Evolutionary conservation across 208 protist genomes (phyloP).

Genomic region (Crithidia fasciculata): DNA sequence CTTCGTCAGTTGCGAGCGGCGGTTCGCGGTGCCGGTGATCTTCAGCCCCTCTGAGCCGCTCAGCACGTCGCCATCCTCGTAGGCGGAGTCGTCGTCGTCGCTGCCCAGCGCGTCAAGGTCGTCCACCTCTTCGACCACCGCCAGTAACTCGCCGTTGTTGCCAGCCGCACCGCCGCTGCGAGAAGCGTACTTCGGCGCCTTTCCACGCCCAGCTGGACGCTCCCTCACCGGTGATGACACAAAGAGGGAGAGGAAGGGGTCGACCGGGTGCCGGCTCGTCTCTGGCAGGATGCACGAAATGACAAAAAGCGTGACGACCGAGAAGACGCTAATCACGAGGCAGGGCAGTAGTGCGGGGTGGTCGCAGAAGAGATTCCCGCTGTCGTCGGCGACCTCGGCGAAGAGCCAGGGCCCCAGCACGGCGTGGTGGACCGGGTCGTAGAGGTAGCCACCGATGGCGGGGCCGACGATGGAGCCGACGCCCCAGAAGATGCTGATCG

Average conservation of each 20-base stretch:
- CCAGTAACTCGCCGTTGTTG: not conserved
- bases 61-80: constrained; percentile 5
- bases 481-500: constrained; percentile 93
- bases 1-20: not conserved
- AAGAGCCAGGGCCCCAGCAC: constrained; percentile 36
- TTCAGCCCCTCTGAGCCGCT: not conserved
- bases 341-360: constrained; percentile 63
- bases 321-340: constrained; percentile 32
- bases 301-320: constrained; percentile 28
- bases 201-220: not conserved
- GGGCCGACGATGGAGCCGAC: constrained; percentile 69
- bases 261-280: constrained; percentile 53
- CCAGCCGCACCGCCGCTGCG: not conserved
- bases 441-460: constrained; percentile 66
- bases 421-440: constrained; percentile 50
- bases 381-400: constrained; percentile 21
- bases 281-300: constrained; percentile 40
- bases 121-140: not conserved
- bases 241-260: constrained; percentile 33
- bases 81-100: constrained; percentile 18
- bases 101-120: not conserved
- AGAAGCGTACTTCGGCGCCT: not conserved
- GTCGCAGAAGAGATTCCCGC: constrained; percentile 33
- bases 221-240: constrained; percentile 3
- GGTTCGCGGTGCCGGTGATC: not conserved